These are phyloP conservation scores for Pestalotiopsis sp. DNA, from an alignment of 2,329 filamentous ascomycete species.

Conservation along the genomic window DNA sequence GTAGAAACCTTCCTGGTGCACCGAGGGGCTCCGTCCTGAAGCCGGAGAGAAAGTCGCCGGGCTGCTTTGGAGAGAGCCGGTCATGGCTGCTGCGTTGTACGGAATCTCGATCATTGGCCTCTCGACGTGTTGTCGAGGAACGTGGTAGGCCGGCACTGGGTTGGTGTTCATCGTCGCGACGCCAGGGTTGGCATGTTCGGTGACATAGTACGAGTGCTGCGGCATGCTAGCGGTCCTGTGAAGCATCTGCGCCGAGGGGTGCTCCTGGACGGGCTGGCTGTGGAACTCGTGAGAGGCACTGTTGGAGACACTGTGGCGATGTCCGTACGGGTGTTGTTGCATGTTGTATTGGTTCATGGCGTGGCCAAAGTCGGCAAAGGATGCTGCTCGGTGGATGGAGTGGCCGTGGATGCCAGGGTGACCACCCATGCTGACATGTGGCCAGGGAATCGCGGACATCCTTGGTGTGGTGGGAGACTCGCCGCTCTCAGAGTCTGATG, in stretches of 20 bases:
- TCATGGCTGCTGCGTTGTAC: slow-evolving; percentile 49
- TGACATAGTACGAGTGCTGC: slow-evolving; percentile 54
- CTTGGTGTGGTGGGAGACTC: slow-evolving; percentile 63
- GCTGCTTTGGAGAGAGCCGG: slow-evolving; percentile 59
- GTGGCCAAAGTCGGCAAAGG: slow-evolving; percentile 58
- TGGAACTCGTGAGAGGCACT: slow-evolving; percentile 48
- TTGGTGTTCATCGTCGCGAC: slow-evolving; percentile 64
- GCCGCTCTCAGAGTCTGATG: slow-evolving; percentile 59
- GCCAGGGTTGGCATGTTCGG: slow-evolving; percentile 63
- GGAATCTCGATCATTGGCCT: slow-evolving; percentile 51
- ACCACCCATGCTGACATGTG: slow-evolving; percentile 43
- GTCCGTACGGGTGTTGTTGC: slow-evolving; percentile 41
- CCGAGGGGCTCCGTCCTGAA: slow-evolving; percentile 55
- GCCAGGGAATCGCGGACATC: slow-evolving; percentile 55
- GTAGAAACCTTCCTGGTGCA: slow-evolving; percentile 56
- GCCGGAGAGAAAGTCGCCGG: slow-evolving; percentile 60
- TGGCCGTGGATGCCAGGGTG: slow-evolving; percentile 40
- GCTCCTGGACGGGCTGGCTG: slow-evolving; percentile 42
- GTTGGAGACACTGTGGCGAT: slow-evolving; percentile 51
- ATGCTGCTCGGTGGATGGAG: slow-evolving; percentile 52
- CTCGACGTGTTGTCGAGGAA: slow-evolving; percentile 52
- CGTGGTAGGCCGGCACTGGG: slow-evolving; percentile 52
- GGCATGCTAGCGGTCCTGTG: slow-evolving; percentile 52
- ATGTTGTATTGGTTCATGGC: slow-evolving; percentile 49
- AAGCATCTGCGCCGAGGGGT: slow-evolving; percentile 50